Percentiles rank a stretch among this genome's conserved stretches.
These are phyloP conservation scores for Decorospora gaudefroyi DNA, from an alignment of 2,329 filamentous ascomycete species.

Conservation along the genomic window DNA sequence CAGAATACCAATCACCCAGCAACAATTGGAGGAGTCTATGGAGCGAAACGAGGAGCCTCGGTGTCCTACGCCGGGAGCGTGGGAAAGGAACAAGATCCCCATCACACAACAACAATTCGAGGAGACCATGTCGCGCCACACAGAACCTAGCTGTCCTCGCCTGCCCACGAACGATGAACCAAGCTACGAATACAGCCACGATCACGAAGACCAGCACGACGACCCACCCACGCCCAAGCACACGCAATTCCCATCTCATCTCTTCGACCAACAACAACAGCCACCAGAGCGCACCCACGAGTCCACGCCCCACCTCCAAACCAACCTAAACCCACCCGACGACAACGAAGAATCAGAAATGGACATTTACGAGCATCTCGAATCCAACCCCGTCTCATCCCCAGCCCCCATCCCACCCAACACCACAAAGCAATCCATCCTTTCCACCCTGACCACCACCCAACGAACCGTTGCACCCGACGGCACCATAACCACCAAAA, in stretches of 20 bases:
- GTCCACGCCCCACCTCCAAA: no score
- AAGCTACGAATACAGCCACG: conserved; percentile 41
- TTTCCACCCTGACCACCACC: conserved; percentile 63
- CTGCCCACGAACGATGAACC: conserved; percentile 33
- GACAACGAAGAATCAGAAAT: conserved; percentile 48
- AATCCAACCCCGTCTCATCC: background rate
- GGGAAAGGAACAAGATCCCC: conserved; percentile 3
- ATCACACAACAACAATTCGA: conserved; percentile 12
- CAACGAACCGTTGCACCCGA: conserved; percentile 60
- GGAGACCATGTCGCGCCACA: conserved; percentile 1
- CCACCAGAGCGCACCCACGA: no score
- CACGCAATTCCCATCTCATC: conserved; percentile 9
- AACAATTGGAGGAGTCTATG: background rate
- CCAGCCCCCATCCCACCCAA: conserved; percentile 12
- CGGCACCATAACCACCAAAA: conserved; percentile 62
- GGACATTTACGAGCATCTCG: conserved; percentile 58
- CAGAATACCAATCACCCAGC: conserved; percentile 2
- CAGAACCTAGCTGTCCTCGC: background rate
- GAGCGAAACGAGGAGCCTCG: background rate
- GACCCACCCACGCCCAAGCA: conserved; percentile 39
- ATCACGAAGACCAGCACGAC: conserved; percentile 43
- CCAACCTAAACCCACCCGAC: background rate
- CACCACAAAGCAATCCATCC: conserved; percentile 43
- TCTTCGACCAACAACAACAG: background rate
- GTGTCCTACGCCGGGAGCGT: conserved; percentile 15